phyloP scores from a whole-genome alignment of 108 stramenopile genomes.

The Nannochloropsis gaditana region DNA sequence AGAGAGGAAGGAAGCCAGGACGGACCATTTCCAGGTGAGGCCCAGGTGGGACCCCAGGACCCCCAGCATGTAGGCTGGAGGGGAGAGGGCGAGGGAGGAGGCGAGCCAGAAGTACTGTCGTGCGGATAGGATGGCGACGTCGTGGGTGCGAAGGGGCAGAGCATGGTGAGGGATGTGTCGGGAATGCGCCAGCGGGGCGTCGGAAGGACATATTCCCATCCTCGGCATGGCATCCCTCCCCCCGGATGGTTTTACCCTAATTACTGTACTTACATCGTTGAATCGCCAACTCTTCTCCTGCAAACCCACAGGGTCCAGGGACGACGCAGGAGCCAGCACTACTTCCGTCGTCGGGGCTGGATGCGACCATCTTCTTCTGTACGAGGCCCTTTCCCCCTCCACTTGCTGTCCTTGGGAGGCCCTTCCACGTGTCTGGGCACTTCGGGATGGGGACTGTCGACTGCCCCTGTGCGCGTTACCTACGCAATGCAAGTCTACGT shows the following conservation, averaged over 20 bases:
- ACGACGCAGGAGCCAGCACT: background rate
- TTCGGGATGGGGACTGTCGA: no score
- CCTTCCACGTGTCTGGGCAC: no score
- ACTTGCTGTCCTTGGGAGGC: background rate
- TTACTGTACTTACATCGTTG: background rate
- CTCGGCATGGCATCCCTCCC: no score
- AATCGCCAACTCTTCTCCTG: background rate
- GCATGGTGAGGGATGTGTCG: no score
- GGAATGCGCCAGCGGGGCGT: no score
- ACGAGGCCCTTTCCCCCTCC: background rate
- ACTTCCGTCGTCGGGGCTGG: constrained; percentile 4
- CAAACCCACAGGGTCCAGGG: background rate
- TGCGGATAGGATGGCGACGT: no score
- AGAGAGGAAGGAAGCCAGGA: background rate
- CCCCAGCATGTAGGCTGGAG: background rate
- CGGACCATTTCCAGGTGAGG: background rate
- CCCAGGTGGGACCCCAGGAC: background rate
- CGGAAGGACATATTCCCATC: no score
- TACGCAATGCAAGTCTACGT: background rate
- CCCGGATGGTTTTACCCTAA: no score
- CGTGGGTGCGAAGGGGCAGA: no score
- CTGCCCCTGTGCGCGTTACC: no score
- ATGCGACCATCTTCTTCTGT: no score
- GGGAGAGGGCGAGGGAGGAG: constrained; percentile 3
- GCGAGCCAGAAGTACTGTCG: background rate